Conservation (phyloP, 73 alveolate genomes). For the Breviolum minutum region DNA sequence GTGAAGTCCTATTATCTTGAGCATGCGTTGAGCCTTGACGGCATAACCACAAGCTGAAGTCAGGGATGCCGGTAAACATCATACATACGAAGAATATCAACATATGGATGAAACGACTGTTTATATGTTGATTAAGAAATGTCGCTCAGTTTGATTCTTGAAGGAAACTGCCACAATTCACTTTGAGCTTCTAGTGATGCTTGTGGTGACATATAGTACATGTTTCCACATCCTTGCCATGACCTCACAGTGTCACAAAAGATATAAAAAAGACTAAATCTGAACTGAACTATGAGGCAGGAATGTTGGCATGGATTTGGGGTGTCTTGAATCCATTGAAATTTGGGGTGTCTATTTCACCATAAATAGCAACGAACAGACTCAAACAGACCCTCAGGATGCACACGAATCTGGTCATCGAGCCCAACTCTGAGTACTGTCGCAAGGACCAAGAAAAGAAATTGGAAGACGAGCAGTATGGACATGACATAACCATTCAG, state of each 20-base stretch:
- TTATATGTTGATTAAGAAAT: too few relatives aligned
- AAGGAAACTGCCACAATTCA: too few relatives aligned
- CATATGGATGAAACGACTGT: too few relatives aligned
- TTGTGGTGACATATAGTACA: too few relatives aligned
- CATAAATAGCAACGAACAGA: neutral
- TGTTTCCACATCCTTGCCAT: too few relatives aligned
- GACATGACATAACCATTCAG: neutral
- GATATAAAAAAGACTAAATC: neutral
- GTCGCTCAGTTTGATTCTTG: too few relatives aligned
- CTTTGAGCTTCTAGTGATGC: too few relatives aligned
- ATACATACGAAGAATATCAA: too few relatives aligned
- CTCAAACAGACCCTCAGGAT: slow-evolving; percentile 51
- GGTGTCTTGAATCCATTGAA: neutral
- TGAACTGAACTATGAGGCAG: neutral
- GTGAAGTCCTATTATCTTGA: slow-evolving; percentile 96
- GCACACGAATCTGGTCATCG: slow-evolving; percentile 96
- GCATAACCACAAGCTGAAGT: too few relatives aligned
- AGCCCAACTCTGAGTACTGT: slow-evolving; percentile 93
- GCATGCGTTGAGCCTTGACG: slow-evolving; percentile 94
- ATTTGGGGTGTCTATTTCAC: neutral
- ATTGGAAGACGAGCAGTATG: too few relatives aligned
- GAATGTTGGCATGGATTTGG: neutral
- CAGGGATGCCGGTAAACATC: too few relatives aligned
- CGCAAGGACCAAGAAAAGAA: slow-evolving; percentile 66
- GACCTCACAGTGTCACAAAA: neutral